These are phyloP conservation scores for Hyphodiscus hymeniophilus DNA, from an alignment of 495 filamentous ascomycete genomes.

Conservation along the genomic window DNA sequence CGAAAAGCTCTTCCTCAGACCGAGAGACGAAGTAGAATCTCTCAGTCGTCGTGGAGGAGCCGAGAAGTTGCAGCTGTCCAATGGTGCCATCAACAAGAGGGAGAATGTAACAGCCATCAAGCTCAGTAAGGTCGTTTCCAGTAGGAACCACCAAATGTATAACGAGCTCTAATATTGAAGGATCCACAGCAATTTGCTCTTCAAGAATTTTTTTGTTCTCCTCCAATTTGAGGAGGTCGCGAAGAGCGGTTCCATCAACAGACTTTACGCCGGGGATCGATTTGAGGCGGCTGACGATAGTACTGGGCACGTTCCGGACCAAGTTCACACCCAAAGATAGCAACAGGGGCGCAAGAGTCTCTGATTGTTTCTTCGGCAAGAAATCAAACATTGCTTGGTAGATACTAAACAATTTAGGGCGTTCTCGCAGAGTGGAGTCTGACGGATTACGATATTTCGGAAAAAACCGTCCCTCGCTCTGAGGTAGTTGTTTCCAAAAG, in stretches of 20 bases:
- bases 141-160: slow-evolving; percentile 13
- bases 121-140: slow-evolving; percentile 1
- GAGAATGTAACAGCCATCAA: slow-evolving; percentile 24
- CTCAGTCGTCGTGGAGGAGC: neutral
- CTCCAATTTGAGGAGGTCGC: slow-evolving; percentile 14
- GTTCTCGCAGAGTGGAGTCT: neutral
- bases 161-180: slow-evolving; percentile 7
- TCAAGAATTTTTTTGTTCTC: slow-evolving; percentile 3
- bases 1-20: slow-evolving; percentile 22
- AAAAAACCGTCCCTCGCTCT: slow-evolving; percentile 10
- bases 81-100: slow-evolving; percentile 24
- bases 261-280: neutral
- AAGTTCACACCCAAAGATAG: slow-evolving; percentile 8
- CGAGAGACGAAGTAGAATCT: slow-evolving; percentile 13
- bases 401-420: slow-evolving; percentile 5
- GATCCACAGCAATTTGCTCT: slow-evolving; percentile 6
- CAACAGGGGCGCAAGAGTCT: slow-evolving; percentile 9
- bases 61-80: slow-evolving; percentile 14
- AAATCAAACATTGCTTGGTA: slow-evolving; percentile 10
- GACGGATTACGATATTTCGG: slow-evolving; percentile 9
- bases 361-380: neutral
- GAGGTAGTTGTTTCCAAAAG: slow-evolving; percentile 11
- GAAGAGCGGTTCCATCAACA: slow-evolving; percentile 4
- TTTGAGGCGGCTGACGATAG: slow-evolving; percentile 5
- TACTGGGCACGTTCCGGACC: slow-evolving; percentile 6